A percentile compares a stretch with the other conserved stretches of the same genome.
These are phyloP conservation scores for Mycena filopes DNA, from an alignment of 768 basidiomycete genomes.

Conservation along the genomic window DNA sequence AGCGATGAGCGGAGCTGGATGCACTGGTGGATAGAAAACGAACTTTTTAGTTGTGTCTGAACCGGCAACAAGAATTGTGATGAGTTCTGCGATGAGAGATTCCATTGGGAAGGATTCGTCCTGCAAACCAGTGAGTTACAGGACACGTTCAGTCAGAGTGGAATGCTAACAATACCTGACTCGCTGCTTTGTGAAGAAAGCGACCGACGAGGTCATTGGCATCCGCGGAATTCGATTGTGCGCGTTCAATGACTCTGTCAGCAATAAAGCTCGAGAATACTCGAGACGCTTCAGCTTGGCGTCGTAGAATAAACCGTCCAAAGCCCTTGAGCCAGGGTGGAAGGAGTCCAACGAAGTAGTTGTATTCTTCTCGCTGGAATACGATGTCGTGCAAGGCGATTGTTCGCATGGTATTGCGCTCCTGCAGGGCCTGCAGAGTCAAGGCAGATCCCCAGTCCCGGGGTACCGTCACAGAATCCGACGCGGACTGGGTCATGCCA, in stretches of 20 bases:
- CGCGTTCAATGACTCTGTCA: constrained; percentile 60
- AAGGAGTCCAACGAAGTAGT: constrained; percentile 23
- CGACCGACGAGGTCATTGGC: constrained; percentile 41
- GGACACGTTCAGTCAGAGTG: neutral
- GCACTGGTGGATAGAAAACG: constrained; percentile 24
- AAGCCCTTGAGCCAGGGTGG: constrained; percentile 45
- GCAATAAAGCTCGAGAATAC: constrained; percentile 64
- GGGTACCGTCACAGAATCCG: constrained; percentile 62
- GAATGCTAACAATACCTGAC: constrained; percentile 14
- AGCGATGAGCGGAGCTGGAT: neutral
- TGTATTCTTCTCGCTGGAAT: constrained; percentile 22
- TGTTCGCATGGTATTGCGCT: neutral
- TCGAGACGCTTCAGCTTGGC: constrained; percentile 55
- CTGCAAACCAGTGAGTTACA: neutral
- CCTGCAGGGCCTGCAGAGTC: neutral
- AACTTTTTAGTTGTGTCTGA: constrained; percentile 81
- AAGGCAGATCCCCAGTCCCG: constrained; percentile 46
- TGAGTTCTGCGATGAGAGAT: constrained; percentile 72
- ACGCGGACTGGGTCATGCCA: constrained; percentile 66
- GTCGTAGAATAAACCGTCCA: constrained; percentile 53
- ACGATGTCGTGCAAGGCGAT: constrained; percentile 15
- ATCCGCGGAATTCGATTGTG: constrained; percentile 61
- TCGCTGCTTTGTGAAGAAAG: constrained; percentile 7
- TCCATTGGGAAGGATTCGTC: constrained; percentile 35
- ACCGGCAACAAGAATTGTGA: constrained; percentile 73